Base-by-base conservation (phyloP, 2,329 filamentous ascomycete genomes). In the Neopestalotiopsis sp. region DNA sequence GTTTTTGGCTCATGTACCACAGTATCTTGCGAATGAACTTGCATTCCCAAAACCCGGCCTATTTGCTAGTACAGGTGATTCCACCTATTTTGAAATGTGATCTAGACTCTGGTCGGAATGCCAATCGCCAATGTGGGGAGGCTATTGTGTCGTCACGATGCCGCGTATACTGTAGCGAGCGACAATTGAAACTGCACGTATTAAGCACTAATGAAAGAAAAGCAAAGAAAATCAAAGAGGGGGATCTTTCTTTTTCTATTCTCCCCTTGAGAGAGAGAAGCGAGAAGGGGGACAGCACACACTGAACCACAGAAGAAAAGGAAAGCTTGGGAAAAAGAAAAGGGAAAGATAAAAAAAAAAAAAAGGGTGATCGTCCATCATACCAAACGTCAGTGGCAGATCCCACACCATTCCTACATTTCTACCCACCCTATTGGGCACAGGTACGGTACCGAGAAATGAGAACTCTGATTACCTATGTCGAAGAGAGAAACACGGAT, bases 21-120 rank as follows among this genome's bases (percentile, higher is more conserved):
- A 24, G 24, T 24, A 38, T 38, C 6, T 38, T 38, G 34, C 34
- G 34, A 38, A 38, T 38, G 34, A 38, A 24, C 45, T 20, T 17
- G 17, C 45, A 24, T 52, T 9, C 34, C 17, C 17, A 4, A 28
- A 17, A 20, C 17, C 45, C n/a, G n/a, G 17, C 45, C 45, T n/a
- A 9, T 52, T 28, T 28, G 24, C 45, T 20, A 9, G 45, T 52
- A 20, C 17, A 52, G 45, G 20, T 52, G 45, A 52, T 52, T 17
- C 45, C 45, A 52, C 45, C 45, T 20, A 52, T 52, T 17, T 52
- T 4, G 14, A n/a, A 52, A 52, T 17, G 14, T 20, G 45, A 52
- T 52, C 45, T 52, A 52, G 45, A 52, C 45, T 52, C 45, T n/a
- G 45, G 45, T 52, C 45, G 45, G 45, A 52, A 52, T 52, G 45